Conservation (phyloP, 345 rosid genomes). For the Rhodamnia argentea region DNA sequence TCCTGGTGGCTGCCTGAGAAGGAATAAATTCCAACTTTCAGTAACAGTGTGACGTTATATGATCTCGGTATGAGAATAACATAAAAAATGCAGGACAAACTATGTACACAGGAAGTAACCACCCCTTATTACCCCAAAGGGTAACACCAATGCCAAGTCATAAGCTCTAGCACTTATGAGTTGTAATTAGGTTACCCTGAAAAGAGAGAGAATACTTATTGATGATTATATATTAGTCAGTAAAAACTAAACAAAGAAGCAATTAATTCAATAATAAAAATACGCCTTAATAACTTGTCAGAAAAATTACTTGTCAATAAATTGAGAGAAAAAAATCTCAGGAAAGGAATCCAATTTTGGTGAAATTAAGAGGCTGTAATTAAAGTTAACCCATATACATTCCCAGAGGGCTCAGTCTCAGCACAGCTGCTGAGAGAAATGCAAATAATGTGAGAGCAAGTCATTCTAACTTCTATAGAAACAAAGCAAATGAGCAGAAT, state of each 20-base stretch:
- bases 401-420: background rate
- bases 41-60: background rate
- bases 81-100: background rate
- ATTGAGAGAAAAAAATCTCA: background rate
- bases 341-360: background rate
- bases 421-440: background rate
- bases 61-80: background rate
- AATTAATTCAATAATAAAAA: background rate
- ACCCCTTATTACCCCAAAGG: background rate
- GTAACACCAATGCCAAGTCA: background rate
- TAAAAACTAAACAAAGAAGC: background rate
- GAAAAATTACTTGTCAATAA: background rate
- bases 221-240: background rate
- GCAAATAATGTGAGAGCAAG: background rate
- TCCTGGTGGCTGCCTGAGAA: slow-evolving; percentile 80
- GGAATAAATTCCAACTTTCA: slow-evolving; percentile 5
- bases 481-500: background rate
- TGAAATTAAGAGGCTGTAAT: background rate
- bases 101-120: background rate
- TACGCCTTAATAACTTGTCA: background rate
- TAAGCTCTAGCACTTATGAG: background rate
- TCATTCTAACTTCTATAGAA: background rate
- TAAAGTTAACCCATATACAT: background rate
- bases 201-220: background rate
- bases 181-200: background rate